A percentile compares a stretch with the other conserved stretches of the same genome.
These are phyloP conservation scores for Datura wrightii DNA, from an alignment of 257 asterid species.

Conservation along the genomic window DNA sequence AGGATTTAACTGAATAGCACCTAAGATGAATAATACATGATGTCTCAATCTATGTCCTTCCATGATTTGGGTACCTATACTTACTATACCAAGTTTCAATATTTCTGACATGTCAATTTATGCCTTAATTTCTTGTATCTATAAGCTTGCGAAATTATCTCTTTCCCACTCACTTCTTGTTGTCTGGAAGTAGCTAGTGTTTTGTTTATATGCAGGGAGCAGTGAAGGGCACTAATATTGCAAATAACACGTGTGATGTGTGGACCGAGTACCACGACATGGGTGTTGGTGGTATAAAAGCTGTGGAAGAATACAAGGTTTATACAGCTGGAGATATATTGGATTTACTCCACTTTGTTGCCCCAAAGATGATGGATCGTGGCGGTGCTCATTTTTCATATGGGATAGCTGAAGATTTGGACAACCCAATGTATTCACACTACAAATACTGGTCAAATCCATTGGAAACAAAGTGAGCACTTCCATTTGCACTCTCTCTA, in stretches of 20 bases:
- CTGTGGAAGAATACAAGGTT: conserved; percentile 76
- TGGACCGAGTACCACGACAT: conserved; percentile 94
- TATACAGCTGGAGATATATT: conserved; percentile 75
- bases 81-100: conserved; percentile 3
- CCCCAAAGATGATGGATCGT: conserved; percentile 89
- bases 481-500: neutral
- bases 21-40: neutral
- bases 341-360: conserved; percentile 74
- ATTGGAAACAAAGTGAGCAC: conserved; percentile 79
- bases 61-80: neutral
- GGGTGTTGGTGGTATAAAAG: conserved; percentile 75
- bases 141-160: neutral
- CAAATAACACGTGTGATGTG: conserved; percentile 72
- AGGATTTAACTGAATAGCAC: neutral
- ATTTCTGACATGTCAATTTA: neutral
- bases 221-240: conserved; percentile 68
- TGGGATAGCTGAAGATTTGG: conserved; percentile 86
- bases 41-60: neutral
- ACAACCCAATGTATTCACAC: conserved; percentile 72
- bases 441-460: conserved; percentile 96
- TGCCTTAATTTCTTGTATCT: neutral
- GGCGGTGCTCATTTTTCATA: conserved; percentile 80
- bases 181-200: conserved; percentile 22
- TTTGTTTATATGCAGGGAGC: conserved; percentile 65
- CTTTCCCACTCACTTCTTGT: neutral